These are phyloP conservation scores for Euclidium syriacum DNA, from an alignment of 345 rosid genomes.

Conservation along the genomic window DNA sequence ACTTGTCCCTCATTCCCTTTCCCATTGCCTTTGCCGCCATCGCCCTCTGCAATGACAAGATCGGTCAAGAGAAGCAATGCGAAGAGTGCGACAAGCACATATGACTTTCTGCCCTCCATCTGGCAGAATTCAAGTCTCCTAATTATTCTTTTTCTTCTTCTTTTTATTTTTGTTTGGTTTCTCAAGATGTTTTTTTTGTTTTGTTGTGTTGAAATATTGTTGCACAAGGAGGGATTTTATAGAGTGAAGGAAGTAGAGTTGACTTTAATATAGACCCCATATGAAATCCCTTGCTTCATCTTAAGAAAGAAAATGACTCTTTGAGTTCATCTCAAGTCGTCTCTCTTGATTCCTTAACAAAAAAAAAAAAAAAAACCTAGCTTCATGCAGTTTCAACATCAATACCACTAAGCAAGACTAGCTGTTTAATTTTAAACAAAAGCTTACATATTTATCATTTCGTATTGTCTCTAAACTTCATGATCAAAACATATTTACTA, in stretches of 20 bases:
- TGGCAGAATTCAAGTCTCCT: slow-evolving; percentile 8
- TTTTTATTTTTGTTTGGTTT: slow-evolving; percentile 7
- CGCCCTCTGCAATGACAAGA: slow-evolving; percentile 20
- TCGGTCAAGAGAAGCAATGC: slow-evolving; percentile 36
- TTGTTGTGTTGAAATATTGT: slow-evolving; percentile 19
- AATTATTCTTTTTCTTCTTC: not conserved
- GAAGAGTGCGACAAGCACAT: slow-evolving; percentile 33
- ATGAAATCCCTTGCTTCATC: slow-evolving; percentile 28
- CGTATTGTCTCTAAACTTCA: no score
- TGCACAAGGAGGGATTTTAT: slow-evolving; percentile 9
- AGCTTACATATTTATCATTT: no score
- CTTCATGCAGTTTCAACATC: slow-evolving; percentile 14
- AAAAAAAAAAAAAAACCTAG: no score
- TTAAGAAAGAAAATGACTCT: slow-evolving; percentile 23
- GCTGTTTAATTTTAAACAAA: not conserved
- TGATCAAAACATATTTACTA: not conserved
- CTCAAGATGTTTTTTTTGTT: slow-evolving; percentile 3
- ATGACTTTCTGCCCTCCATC: slow-evolving; percentile 31
- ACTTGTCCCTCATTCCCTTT: slow-evolving; percentile 14
- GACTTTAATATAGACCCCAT: slow-evolving; percentile 20
- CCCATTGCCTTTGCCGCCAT: slow-evolving; percentile 15
- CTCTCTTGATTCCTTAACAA: not conserved
- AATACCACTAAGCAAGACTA: not conserved
- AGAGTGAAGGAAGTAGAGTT: slow-evolving; percentile 16
- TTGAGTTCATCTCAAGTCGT: slow-evolving; percentile 30